Percentiles rank a stretch among this genome's conserved stretches.
These are phyloP conservation scores for Penicillium sp. DNA, from an alignment of 2,329 filamentous ascomycete genomes.

Conservation along the genomic window DNA sequence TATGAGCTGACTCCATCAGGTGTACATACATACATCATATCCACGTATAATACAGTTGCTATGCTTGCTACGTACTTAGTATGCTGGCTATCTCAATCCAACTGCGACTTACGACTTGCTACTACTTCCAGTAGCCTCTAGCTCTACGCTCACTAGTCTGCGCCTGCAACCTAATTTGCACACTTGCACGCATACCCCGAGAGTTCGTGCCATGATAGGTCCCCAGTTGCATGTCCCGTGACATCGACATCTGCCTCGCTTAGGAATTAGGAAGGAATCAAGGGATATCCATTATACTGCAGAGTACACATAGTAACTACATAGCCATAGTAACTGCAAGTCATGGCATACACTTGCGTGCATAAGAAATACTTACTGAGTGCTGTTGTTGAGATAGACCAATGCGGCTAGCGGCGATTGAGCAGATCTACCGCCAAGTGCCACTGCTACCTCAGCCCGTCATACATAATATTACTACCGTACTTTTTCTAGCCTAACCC, in stretches of 20 bases:
- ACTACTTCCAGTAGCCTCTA: background rate
- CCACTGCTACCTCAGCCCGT: slow-evolving; percentile 14
- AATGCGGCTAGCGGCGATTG: background rate
- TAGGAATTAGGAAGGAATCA: background rate
- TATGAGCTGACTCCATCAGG: no score
- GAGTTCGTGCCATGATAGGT: background rate
- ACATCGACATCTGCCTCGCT: background rate
- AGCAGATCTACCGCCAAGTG: background rate
- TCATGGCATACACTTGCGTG: no score
- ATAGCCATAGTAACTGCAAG: no score
- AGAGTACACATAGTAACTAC: background rate
- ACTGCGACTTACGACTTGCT: no score
- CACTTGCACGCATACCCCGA: background rate
- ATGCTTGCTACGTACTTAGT: no score
- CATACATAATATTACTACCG: slow-evolving; percentile 9
- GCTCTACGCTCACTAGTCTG: background rate
- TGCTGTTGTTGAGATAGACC: no score
- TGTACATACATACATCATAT: background rate
- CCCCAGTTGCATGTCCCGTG: background rate
- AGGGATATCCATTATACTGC: no score
- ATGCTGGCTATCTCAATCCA: no score
- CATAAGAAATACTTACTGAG: no score
- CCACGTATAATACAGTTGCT: background rate
- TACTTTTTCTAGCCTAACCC: background rate
- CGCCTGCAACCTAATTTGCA: background rate